Percentiles rank a stretch among this genome's conserved stretches.
These are phyloP conservation scores for Candida maesae DNA, from an alignment of 805 yeast species.

Conservation along the genomic window DNA sequence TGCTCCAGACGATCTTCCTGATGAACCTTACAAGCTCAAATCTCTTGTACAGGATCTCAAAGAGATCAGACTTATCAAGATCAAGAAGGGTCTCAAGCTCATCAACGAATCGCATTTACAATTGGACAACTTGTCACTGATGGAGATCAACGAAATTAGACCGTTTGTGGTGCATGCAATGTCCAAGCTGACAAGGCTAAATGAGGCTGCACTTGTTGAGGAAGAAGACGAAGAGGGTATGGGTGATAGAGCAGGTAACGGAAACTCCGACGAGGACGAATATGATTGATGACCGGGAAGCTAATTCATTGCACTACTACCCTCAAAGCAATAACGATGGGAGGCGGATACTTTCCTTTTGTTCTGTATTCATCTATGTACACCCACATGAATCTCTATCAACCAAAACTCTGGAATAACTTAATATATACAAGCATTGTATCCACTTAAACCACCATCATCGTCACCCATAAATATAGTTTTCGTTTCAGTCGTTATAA, in stretches of 20 bases:
- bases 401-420: neutral
- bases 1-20: constrained; percentile 77
- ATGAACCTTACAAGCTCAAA: constrained; percentile 67
- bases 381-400: neutral
- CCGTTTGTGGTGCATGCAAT: constrained; percentile 79
- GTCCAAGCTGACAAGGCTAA: constrained; percentile 66
- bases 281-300: neutral
- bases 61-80: constrained; percentile 77
- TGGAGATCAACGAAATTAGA: constrained; percentile 86
- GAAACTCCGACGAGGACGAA: neutral
- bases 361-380: neutral
- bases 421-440: neutral
- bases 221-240: constrained; percentile 12
- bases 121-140: constrained; percentile 71
- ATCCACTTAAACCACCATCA: neutral
- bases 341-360: too few relatives aligned
- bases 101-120: constrained; percentile 81
- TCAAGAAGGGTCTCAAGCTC: constrained; percentile 71
- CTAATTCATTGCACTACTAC: too few relatives aligned
- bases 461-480: constrained; percentile 21
- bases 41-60: constrained; percentile 76
- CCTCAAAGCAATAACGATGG: too few relatives aligned
- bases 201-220: constrained; percentile 30
- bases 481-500: constrained; percentile 6
- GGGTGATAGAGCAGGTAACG: constrained; percentile 5